Percentiles rank a stretch among this genome's conserved stretches.
These are phyloP conservation scores for Euclidium syriacum DNA, from an alignment of 345 rosid genomes.

Conservation along the genomic window DNA sequence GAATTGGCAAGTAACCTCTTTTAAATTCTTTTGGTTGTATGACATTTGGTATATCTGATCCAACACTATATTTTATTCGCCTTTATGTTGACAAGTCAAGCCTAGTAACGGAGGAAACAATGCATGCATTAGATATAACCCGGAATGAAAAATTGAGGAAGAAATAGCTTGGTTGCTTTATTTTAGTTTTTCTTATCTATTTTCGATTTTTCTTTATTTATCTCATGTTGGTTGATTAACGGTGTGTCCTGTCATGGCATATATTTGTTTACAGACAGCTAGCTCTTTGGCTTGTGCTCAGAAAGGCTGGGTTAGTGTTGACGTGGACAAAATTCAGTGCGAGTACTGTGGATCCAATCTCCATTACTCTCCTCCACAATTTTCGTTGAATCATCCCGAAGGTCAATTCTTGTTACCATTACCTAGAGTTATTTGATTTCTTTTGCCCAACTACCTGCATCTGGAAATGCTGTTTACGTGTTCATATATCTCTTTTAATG, in stretches of 20 bases:
- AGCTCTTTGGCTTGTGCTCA: conserved; percentile 40
- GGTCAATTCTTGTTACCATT: conserved; percentile 20
- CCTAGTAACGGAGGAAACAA: background rate
- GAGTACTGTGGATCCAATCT: conserved; percentile 30
- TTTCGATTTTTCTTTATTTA: background rate
- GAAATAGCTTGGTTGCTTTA: background rate
- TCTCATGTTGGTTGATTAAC: background rate
- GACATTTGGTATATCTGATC: background rate
- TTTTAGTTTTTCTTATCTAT: background rate
- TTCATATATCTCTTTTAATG: conserved; percentile 3
- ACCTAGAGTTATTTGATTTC: background rate
- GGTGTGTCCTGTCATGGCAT: conserved; percentile 3
- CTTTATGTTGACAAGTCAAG: conserved; percentile 3
- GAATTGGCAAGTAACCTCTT: background rate
- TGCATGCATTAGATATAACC: background rate
- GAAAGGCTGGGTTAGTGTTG: conserved; percentile 39
- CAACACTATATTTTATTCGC: background rate
- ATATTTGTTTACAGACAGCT: conserved; percentile 25
- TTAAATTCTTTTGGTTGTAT: background rate
- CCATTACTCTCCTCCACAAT: conserved; percentile 20
- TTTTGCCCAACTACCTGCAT: background rate
- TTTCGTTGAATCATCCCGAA: conserved; percentile 13
- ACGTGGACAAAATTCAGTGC: conserved; percentile 33
- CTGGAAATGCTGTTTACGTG: background rate
- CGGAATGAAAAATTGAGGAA: background rate